Conservation (phyloP, 1,284 basidiomycete species). For the Fistulina hepatica region DNA sequence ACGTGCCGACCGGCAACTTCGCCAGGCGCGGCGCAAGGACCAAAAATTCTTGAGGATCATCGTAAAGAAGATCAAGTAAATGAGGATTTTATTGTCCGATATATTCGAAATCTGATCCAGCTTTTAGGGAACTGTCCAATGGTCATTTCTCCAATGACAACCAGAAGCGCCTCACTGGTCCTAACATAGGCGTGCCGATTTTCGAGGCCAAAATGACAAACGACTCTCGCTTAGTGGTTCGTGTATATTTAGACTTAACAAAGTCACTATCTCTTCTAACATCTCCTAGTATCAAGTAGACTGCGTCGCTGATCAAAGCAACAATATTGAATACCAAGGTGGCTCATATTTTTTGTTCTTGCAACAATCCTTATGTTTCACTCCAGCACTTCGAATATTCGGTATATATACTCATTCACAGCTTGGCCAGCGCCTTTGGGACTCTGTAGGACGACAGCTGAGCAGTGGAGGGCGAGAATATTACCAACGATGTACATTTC, state of each 20-base stretch:
- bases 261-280: background rate
- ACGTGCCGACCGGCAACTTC: slow-evolving; percentile 33
- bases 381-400: slow-evolving; percentile 49
- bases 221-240: slow-evolving; percentile 49
- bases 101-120: background rate
- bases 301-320: slow-evolving; percentile 33
- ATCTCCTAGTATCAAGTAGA: slow-evolving; percentile 50
- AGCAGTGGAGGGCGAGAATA: slow-evolving; percentile 45
- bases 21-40: slow-evolving; percentile 30
- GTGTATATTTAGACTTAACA: slow-evolving; percentile 14
- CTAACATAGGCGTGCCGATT: slow-evolving; percentile 39
- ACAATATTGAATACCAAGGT: background rate
- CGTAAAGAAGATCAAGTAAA: slow-evolving; percentile 50
- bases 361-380: background rate
- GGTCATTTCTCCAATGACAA: slow-evolving; percentile 61
- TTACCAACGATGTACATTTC: too few species aligned
- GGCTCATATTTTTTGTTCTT: background rate
- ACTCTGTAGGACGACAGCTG: slow-evolving; percentile 41
- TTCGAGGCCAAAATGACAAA: slow-evolving; percentile 61
- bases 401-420: slow-evolving; percentile 55
- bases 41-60: slow-evolving; percentile 34
- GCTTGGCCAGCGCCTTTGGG: slow-evolving; percentile 38
- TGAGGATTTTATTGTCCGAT: background rate
- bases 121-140: slow-evolving; percentile 45
- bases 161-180: slow-evolving; percentile 47